Evolutionary conservation across 163 green algal genomes (phyloP).

Genomic region (Scenedesmus sp.): DNA sequence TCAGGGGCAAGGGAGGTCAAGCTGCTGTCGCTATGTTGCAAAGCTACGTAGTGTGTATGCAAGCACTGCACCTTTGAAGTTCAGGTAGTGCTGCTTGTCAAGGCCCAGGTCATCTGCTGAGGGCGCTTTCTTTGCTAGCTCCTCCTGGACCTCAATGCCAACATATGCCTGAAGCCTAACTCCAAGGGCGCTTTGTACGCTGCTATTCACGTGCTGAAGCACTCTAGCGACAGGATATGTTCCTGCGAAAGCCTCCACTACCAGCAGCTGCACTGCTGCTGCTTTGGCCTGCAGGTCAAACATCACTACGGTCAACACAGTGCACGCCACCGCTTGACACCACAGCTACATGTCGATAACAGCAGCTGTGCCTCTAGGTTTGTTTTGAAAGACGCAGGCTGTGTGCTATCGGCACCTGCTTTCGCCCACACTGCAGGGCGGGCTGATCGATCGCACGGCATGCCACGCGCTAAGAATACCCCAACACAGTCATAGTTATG

Average conservation of each 20-base stretch:
- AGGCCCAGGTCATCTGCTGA: background rate
- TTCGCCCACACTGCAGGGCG: background rate
- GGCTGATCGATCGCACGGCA: background rate
- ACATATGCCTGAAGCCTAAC: background rate
- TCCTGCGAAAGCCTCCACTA: background rate
- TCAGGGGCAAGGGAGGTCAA: background rate
- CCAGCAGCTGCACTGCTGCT: background rate
- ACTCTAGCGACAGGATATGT: background rate
- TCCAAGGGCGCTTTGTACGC: background rate
- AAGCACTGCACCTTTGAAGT: background rate
- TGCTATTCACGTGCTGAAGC: background rate
- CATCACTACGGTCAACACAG: background rate
- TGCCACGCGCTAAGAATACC: too few species aligned
- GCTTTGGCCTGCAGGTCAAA: background rate
- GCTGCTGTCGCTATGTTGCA: background rate
- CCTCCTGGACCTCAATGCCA: background rate
- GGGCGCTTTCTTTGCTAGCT: background rate
- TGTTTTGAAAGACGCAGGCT: background rate
- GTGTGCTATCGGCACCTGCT: background rate
- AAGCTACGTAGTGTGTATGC: background rate
- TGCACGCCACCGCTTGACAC: background rate
- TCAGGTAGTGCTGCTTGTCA: background rate
- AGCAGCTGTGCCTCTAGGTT: too few species aligned
- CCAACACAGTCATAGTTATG: too few species aligned
- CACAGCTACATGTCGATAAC: too few species aligned